Evolutionary conservation across 148 eudicot genomes (phyloP), one percentile per base, ranked within the genome.

Genomic region (Pharnaceum exiguum): DNA sequence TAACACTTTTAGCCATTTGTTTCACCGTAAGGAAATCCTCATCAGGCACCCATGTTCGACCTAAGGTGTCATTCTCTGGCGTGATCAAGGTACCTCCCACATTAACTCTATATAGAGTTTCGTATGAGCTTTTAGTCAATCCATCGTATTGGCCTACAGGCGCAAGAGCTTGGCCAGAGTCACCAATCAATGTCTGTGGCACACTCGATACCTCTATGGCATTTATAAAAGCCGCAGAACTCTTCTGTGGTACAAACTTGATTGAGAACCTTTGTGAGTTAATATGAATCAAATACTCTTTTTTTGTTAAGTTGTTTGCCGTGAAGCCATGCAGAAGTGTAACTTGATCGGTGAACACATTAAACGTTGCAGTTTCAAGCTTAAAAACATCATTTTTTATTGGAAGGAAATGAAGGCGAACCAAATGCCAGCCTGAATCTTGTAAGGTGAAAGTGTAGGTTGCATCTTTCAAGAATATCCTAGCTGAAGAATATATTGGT

Each of bases 381-480:
- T 85, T 71, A 45, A 69, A 77, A 13, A 73, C 81, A 10, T 75
- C 62, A 44, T 55, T 77, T 3, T 72, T 43, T 0, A 88, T 19
- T 0, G 96, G 84, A 27, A 60, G 66, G 55, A 91, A 91, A 60
- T 88, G 82, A 12, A 91, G 83, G 18, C 98, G 75, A 16, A 88
- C 74, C 96, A 94, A 88, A 75, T 87, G 98, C 90, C 86, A 91
- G 7, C 98, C 96, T 0, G 94, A 75, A 2, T 79, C 79, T 25
- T 76, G 53, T 40, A 85, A 60, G 16, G 59, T 73, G 35, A 87
- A 91, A 0, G 86, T 51, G 68, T 87, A 91, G 2, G 81, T 72
- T 11, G 98, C 96, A 4, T 73, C 78, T 13, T 69, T 69, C 25
- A 62, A 52, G 62, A 87, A 91, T n/a, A 88, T 64, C n/a, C 77